These are phyloP conservation scores for Pythium biforme DNA, from an alignment of 352 stramenopile species.

Conservation along the genomic window DNA sequence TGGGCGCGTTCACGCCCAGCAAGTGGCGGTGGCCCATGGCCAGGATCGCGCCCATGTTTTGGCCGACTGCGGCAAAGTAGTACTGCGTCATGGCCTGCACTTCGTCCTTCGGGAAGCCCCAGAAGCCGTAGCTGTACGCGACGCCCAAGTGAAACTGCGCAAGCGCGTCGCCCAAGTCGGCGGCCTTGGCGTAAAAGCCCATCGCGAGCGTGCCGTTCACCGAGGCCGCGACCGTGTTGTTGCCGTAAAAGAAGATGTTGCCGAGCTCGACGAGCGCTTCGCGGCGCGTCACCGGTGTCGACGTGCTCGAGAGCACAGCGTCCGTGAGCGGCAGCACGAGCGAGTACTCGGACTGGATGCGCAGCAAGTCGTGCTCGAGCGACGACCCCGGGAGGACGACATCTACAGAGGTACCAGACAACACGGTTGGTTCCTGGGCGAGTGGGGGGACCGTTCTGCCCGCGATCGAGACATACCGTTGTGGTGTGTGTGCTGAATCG, in stretches of 20 bases:
- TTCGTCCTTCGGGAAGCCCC: slow-evolving; percentile 64
- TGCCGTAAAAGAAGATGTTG: slow-evolving; percentile 80
- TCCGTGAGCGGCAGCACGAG: slow-evolving; percentile 41
- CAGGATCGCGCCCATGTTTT: slow-evolving; percentile 64
- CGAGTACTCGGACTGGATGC: slow-evolving; percentile 33
- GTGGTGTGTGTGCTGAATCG: slow-evolving; percentile 5
- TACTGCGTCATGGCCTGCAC: slow-evolving; percentile 71
- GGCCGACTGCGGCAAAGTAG: slow-evolving; percentile 81
- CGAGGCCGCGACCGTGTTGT: slow-evolving; percentile 50
- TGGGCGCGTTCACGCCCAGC: slow-evolving; percentile 65
- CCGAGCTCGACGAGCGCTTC: slow-evolving; percentile 67
- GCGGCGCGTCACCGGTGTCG: slow-evolving; percentile 35
- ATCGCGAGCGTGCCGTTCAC: slow-evolving; percentile 77
- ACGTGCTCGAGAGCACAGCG: slow-evolving; percentile 35
- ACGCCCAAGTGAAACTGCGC: slow-evolving; percentile 86
- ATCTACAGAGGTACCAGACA: slow-evolving; percentile 6
- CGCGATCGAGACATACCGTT: slow-evolving; percentile 9
- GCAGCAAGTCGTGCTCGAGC: slow-evolving; percentile 28
- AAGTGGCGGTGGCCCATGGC: slow-evolving; percentile 80
- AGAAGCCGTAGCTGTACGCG: slow-evolving; percentile 80
- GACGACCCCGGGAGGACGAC: slow-evolving; percentile 20
- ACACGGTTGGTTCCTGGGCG: too few relatives aligned
- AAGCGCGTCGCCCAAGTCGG: slow-evolving; percentile 49
- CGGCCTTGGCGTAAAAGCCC: slow-evolving; percentile 62
- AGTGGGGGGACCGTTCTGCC: too few relatives aligned